phyloP scores from a whole-genome alignment of 129 eudicot species.

The Pittosporum tobira region DNA sequence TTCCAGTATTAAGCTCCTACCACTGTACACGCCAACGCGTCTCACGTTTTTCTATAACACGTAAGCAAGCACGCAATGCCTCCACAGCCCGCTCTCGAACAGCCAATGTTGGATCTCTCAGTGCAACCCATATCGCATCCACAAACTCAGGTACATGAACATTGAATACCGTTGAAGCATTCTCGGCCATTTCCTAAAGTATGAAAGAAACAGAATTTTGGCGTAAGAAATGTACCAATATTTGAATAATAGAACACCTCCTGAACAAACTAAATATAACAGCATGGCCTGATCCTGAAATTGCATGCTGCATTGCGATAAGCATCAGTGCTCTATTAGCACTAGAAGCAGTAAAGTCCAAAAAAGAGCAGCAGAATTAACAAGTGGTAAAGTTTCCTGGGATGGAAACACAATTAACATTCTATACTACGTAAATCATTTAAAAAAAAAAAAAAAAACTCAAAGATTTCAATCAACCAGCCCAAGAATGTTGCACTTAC shows the following conservation, averaged over 20 bases:
- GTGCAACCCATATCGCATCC: constrained; percentile 94
- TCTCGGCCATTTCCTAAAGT: constrained; percentile 94
- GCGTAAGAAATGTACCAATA: constrained; percentile 4
- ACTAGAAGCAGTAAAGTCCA: no score
- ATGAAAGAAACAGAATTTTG: constrained; percentile 5
- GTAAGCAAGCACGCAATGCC: constrained; percentile 97
- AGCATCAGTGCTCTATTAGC: no score
- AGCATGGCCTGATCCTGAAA: neutral
- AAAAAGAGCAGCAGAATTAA: neutral
- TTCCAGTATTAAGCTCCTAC: constrained; percentile 32
- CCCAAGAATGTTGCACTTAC: constrained; percentile 23
- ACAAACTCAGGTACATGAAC: constrained; percentile 87
- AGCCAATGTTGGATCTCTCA: constrained; percentile 83
- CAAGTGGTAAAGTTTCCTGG: neutral
- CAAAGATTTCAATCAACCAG: neutral
- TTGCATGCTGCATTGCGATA: no score
- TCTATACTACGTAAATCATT: no score
- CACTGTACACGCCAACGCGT: constrained; percentile 99
- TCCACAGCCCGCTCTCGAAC: constrained; percentile 90
- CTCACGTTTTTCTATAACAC: constrained; percentile 95
- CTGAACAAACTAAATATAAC: neutral
- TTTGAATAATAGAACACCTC: constrained; percentile 1
- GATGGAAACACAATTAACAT: no score
- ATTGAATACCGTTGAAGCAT: constrained; percentile 93
- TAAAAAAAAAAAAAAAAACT: no score